phyloP scores from a whole-genome alignment of 352 stramenopile species.

The Lagenidium sp. region DNA sequence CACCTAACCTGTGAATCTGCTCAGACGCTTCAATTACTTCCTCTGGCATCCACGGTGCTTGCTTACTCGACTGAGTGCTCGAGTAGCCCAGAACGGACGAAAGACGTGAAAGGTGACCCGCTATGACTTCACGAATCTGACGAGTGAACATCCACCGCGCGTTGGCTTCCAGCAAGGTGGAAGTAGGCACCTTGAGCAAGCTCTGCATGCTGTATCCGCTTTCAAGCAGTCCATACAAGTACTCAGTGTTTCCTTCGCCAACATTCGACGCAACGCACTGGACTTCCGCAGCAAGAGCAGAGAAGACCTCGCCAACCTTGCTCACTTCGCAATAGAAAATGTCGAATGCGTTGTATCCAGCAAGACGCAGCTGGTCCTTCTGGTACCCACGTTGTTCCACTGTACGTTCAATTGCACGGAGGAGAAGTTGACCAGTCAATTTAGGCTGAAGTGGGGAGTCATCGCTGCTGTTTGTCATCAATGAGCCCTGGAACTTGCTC shows the following conservation, averaged over 20 bases:
- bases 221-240: conserved; percentile 52
- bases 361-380: conserved; percentile 66
- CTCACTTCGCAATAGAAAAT: conserved; percentile 85
- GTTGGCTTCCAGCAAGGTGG: conserved; percentile 15
- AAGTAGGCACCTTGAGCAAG: conserved; percentile 35
- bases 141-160: conserved; percentile 56
- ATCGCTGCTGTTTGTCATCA: conserved; percentile 12
- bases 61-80: conserved; percentile 13
- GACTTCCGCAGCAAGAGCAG: conserved; percentile 40
- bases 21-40: conserved; percentile 60
- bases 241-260: conserved; percentile 49
- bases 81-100: conserved; percentile 44
- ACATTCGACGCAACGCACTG: conserved; percentile 38
- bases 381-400: conserved; percentile 68
- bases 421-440: conserved; percentile 49
- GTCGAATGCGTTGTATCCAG: conserved; percentile 82
- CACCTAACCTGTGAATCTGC: conserved; percentile 49
- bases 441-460: not conserved
- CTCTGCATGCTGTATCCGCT: conserved; percentile 62
- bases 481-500: conserved; percentile 67
- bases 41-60: conserved; percentile 34
- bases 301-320: conserved; percentile 65
- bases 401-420: conserved; percentile 66
- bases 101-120: conserved; percentile 52
- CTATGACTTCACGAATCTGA: conserved; percentile 47